These are phyloP conservation scores for Thermothelomyces thermophilus DNA, from an alignment of 2,329 filamentous ascomycete genomes.

Conservation along the genomic window DNA sequence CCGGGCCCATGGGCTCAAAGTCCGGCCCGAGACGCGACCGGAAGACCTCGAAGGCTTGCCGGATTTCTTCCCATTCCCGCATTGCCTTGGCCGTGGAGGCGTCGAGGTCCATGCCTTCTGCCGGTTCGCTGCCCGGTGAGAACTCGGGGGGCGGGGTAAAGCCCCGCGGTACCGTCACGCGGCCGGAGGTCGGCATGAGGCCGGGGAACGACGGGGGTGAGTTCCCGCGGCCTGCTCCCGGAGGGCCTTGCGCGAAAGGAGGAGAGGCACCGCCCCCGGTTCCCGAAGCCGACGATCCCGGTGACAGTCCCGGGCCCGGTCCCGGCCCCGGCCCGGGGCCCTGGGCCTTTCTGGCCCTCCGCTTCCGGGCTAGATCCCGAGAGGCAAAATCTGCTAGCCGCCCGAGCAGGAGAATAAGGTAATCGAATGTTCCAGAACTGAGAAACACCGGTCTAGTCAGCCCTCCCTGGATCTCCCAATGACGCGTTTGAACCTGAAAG, in stretches of 20 bases:
- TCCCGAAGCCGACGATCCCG: no score
- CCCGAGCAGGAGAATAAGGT: slow-evolving; percentile 74
- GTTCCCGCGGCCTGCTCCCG: slow-evolving; percentile 22
- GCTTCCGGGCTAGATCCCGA: slow-evolving; percentile 71
- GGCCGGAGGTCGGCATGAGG: slow-evolving; percentile 48
- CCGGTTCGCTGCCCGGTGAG: slow-evolving; percentile 37
- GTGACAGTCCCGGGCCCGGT: slow-evolving; percentile 30
- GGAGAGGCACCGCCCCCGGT: background rate
- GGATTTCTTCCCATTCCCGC: slow-evolving; percentile 72
- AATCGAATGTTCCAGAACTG: slow-evolving; percentile 83
- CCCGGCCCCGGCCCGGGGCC: slow-evolving; percentile 38
- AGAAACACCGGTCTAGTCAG: background rate
- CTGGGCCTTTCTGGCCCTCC: slow-evolving; percentile 51
- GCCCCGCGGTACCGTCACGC: slow-evolving; percentile 45
- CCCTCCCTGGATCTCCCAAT: no score
- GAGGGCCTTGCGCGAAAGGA: background rate
- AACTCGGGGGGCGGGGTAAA: slow-evolving; percentile 44
- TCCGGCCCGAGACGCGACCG: slow-evolving; percentile 60
- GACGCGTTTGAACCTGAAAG: no score
- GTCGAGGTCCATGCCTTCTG: slow-evolving; percentile 54
- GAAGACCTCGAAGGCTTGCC: slow-evolving; percentile 62
- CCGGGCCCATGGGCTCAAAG: slow-evolving; percentile 68
- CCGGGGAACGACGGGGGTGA: slow-evolving; percentile 46
- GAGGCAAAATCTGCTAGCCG: slow-evolving; percentile 73
- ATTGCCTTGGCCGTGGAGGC: slow-evolving; percentile 62